Conservation (phyloP, 805 yeast genomes). For the Barnettozyma vustinii region DNA sequence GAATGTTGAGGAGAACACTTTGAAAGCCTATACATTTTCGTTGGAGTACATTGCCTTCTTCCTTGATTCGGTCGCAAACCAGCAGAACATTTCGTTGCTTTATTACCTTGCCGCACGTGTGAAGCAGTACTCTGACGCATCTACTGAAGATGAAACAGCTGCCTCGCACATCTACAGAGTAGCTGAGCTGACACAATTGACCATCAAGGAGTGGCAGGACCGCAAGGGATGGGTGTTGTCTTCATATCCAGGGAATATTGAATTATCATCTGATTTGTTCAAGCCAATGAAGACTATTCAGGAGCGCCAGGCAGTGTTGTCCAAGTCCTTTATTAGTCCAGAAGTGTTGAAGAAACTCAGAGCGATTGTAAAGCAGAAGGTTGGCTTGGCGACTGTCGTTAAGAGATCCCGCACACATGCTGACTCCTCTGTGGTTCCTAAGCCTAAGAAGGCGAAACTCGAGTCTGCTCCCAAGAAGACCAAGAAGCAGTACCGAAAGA, state of each 20-base stretch:
- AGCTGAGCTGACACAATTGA: slow-evolving; percentile 68
- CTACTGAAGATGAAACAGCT: slow-evolving; percentile 31
- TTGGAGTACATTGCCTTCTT: slow-evolving; percentile 56
- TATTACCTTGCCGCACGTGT: slow-evolving; percentile 74
- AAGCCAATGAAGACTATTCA: slow-evolving; percentile 50
- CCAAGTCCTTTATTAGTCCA: slow-evolving; percentile 53
- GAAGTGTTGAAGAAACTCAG: slow-evolving; percentile 34
- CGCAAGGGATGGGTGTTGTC: slow-evolving; percentile 62
- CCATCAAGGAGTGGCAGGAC: slow-evolving; percentile 53
- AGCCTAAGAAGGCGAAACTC: slow-evolving; percentile 17
- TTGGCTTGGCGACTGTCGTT: slow-evolving; percentile 22
- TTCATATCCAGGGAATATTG: slow-evolving; percentile 78
- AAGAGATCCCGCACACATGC: slow-evolving; percentile 14
- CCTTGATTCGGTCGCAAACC: slow-evolving; percentile 52
- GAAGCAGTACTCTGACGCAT: slow-evolving; percentile 67
- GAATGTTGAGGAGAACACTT: slow-evolving; percentile 21
- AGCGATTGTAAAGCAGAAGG: slow-evolving; percentile 28
- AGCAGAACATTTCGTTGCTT: slow-evolving; percentile 64
- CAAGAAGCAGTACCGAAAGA: slow-evolving; percentile 13
- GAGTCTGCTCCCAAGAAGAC: slow-evolving; percentile 4
- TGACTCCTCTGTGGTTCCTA: slow-evolving; percentile 12
- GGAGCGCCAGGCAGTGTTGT: slow-evolving; percentile 53
- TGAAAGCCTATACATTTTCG: slow-evolving; percentile 48
- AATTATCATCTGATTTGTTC: slow-evolving; percentile 65
- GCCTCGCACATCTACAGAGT: slow-evolving; percentile 50